These are phyloP conservation scores for Boletus mariae DNA, from an alignment of 1,284 basidiomycete genomes.

Conservation along the genomic window DNA sequence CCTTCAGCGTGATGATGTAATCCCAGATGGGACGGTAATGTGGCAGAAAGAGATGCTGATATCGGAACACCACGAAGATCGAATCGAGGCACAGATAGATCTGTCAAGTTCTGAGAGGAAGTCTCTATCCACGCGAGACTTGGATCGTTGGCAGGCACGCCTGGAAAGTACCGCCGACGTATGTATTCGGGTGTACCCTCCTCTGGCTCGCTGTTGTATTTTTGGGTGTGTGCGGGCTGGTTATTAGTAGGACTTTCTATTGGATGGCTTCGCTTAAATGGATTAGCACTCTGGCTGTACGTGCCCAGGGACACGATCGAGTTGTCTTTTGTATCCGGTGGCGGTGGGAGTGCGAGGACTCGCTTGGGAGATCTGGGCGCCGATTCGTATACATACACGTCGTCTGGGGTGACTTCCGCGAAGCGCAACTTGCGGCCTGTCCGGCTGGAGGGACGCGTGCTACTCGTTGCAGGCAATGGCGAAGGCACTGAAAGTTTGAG, in stretches of 20 bases:
- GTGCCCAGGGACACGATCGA: constrained; percentile 52
- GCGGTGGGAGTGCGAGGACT: constrained; percentile 47
- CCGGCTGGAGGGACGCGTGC: constrained; percentile 42
- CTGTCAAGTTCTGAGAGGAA: constrained; percentile 21
- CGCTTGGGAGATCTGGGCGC: constrained; percentile 68
- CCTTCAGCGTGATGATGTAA: constrained; percentile 89
- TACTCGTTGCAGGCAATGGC: constrained; percentile 22
- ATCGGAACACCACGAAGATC: constrained; percentile 72
- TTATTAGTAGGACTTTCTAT: constrained; percentile 1
- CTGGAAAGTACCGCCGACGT: constrained; percentile 80
- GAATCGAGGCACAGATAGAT: constrained; percentile 52
- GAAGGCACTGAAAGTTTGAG: constrained; percentile 17
- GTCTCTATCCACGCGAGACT: constrained; percentile 74
- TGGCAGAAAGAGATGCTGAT: constrained; percentile 44
- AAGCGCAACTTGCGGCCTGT: constrained; percentile 49
- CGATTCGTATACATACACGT: constrained; percentile 75
- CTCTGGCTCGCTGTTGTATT: constrained; percentile 40
- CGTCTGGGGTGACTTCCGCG: constrained; percentile 47
- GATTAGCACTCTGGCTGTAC: constrained; percentile 33
- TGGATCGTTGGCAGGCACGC: constrained; percentile 63
- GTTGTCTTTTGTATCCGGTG: constrained; percentile 44
- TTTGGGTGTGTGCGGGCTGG: neutral
- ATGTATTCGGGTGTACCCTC: constrained; percentile 82
- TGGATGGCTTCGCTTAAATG: constrained; percentile 10
- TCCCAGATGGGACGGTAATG: constrained; percentile 78